phyloP scores from a whole-genome alignment of 441 rosid species.

The Euphorbia celastroides region DNA sequence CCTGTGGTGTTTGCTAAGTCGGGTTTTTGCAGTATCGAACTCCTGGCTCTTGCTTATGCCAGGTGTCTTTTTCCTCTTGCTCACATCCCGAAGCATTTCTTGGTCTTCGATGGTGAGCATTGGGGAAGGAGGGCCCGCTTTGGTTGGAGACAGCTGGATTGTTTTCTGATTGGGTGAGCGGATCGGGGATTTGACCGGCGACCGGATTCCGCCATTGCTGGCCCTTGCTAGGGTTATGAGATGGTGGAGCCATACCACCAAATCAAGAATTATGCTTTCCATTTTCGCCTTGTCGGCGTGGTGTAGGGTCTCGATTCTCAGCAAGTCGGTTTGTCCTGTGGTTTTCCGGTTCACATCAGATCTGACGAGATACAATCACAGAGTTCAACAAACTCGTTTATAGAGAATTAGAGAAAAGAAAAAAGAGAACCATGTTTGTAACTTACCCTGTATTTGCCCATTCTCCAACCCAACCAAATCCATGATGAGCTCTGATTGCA shows the following conservation, averaged over 20 bases:
- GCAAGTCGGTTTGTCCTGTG: conserved; percentile 38
- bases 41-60: conserved; percentile 75
- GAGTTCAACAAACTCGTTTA: background rate
- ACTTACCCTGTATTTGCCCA: conserved; percentile 93
- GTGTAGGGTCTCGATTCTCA: conserved; percentile 77
- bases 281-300: conserved; percentile 67
- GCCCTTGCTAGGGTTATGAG: conserved; percentile 46
- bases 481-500: conserved; percentile 97
- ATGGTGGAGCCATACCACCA: conserved; percentile 62
- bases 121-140: conserved; percentile 40
- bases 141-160: conserved; percentile 16
- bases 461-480: conserved; percentile 99
- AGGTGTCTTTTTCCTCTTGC: conserved; percentile 36
- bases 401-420: background rate
- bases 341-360: no score
- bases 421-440: conserved; percentile 8
- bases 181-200: conserved; percentile 26
- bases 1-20: conserved; percentile 32
- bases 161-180: conserved; percentile 26
- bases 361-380: no score
- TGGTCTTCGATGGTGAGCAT: no score
- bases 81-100: conserved; percentile 38
- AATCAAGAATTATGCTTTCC: conserved; percentile 64
- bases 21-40: conserved; percentile 32
- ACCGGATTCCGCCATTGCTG: conserved; percentile 31